Conservation (phyloP, 2,329 filamentous ascomycete genomes). For the Diaporthe citri region DNA sequence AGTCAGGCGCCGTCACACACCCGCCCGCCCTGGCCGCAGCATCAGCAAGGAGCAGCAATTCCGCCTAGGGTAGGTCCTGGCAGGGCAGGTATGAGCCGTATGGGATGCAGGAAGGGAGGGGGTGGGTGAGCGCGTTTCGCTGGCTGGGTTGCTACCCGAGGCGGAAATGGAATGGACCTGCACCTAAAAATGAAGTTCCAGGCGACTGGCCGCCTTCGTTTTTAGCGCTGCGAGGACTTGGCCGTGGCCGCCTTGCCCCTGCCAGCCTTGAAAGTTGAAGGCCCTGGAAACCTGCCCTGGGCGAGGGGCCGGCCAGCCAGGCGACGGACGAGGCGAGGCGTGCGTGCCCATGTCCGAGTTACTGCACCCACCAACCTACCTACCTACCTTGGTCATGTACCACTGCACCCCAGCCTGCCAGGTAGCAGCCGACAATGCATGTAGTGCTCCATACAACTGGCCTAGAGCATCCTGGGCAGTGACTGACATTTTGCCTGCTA, state of each 20-base stretch:
- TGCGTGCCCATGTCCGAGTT: neutral
- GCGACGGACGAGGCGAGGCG: neutral
- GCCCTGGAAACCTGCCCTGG: neutral
- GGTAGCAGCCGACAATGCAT: constrained; percentile 3
- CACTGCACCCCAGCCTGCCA: neutral
- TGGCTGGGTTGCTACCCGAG: constrained; percentile 29
- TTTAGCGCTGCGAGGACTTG: constrained; percentile 10
- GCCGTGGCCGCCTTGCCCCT: constrained; percentile 18
- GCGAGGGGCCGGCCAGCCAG: neutral
- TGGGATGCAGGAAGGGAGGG: constrained; percentile 6
- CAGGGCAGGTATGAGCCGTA: neutral
- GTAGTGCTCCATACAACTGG: neutral
- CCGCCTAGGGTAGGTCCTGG: constrained; percentile 18
- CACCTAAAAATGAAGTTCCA: constrained; percentile 31
- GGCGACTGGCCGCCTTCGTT: constrained; percentile 4
- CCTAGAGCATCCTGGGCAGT: neutral
- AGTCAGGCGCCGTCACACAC: constrained; percentile 15
- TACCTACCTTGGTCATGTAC: neutral
- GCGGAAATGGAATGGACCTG: constrained; percentile 30
- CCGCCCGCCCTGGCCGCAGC: constrained; percentile 9
- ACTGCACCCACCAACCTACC: neutral
- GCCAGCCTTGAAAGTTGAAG: neutral
- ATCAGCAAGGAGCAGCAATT: constrained; percentile 19
- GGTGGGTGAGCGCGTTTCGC: neutral
- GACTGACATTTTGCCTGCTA: constrained; percentile 10